Evolutionary conservation across 1,139 yeast species (phyloP), one percentile per base, ranked within the genome.

Genomic region (Suhomyces kunorum): DNA sequence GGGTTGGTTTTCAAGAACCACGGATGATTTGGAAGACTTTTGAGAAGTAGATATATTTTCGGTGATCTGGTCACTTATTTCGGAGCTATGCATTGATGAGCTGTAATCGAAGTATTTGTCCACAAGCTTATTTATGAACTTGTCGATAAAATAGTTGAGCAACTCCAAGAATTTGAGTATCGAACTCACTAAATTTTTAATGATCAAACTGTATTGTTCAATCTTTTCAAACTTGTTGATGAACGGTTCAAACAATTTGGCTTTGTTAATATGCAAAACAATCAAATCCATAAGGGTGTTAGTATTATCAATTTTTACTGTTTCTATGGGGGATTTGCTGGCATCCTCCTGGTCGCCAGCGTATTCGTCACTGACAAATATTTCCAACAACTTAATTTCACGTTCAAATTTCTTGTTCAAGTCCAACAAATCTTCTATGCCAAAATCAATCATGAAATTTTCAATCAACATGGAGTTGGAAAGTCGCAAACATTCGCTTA

Each of bases 401-500:
- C 59, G 55, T 22, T 65, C 68, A 53, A 74, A 75, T 32, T 63
- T 63, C 5, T 54, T 54, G 44, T 74, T 74, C 36, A 77, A 64
- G 7, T 58, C 56, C 36, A 66, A 44, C 15, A 76, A 60, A 39
- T 71, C 74, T 11, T 63, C 58, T 40, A 68, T 61, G 5, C 66
- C 59, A 41, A 76, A 70, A 36, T 74, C 69, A 29, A 68, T 63
- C 70, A 74, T 72, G 45, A 74, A 76, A 40, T 74, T 75, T 48
- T 76, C 81, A 45, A 76, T 76, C 43, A 76, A 59, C 68, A 75
- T 71, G 50, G 71, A 67, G 42, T 78, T 76, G 9, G 80, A 73
- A 31, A 67, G 56, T 36, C 79, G 61, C 12, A 76, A 64, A 44
- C 78, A 69, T 46, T 76, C 81, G 42, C 79, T 69, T 12, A 75